Evolutionary conservation across 768 basidiomycete genomes (phyloP).

Genomic region (Tricholoma bakamatsutake): DNA sequence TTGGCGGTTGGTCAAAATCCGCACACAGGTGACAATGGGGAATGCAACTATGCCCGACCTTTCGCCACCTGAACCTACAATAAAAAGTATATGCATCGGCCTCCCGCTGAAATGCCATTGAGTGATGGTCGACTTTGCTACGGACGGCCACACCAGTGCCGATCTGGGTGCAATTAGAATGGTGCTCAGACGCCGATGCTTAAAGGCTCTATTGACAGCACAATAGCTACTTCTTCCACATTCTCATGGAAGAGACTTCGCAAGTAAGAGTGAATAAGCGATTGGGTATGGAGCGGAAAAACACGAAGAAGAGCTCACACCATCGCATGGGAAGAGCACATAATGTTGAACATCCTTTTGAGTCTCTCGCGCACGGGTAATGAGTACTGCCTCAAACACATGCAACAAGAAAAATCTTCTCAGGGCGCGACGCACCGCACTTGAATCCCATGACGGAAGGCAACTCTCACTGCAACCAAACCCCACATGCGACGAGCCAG

Average conservation of each 20-base stretch:
- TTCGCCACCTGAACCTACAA: neutral
- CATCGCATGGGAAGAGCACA: neutral
- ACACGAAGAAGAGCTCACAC: neutral
- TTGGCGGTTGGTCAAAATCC: neutral
- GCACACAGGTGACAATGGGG: neutral
- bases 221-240: neutral
- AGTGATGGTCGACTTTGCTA: neutral
- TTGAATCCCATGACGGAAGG: neutral
- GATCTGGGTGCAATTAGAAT: neutral
- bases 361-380: neutral
- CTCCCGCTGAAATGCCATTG: neutral
- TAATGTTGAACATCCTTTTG: neutral
- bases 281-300: neutral
- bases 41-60: neutral
- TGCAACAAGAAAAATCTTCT: neutral
- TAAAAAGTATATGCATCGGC: neutral
- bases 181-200: neutral
- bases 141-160: neutral
- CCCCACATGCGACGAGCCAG: neutral
- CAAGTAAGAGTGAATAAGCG: neutral
- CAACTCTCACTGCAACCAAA: neutral
- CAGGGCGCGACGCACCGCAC: neutral
- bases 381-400: neutral
- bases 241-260: neutral
- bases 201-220: too few relatives aligned